A percentile compares a stretch with the other conserved stretches of the same genome.
phyloP scores from a whole-genome alignment of 768 basidiomycete species.

The Ramaria rubella region DNA sequence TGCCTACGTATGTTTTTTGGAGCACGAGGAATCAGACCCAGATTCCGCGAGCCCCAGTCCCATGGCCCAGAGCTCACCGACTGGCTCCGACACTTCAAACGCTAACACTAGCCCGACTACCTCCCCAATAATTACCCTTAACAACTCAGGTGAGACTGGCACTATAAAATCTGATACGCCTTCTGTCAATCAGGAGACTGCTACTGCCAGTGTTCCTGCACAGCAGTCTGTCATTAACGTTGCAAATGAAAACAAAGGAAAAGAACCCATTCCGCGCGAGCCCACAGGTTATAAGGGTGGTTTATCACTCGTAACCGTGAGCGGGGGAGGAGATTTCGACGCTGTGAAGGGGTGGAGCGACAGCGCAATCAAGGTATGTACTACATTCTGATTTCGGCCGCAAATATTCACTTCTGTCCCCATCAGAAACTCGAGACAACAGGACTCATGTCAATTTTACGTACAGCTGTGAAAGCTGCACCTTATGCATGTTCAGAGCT shows the following conservation, averaged over 20 bases:
- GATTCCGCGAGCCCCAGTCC: not conserved
- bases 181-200: too few relatives aligned
- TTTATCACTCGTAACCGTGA: conserved; percentile 73
- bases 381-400: not conserved
- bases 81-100: not conserved
- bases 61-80: not conserved
- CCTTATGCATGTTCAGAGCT: conserved; percentile 40
- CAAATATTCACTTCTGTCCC: not conserved
- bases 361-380: conserved; percentile 48
- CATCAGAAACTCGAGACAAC: conserved; percentile 58
- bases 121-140: too few relatives aligned
- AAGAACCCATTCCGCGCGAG: not conserved
- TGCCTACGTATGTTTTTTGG: conserved; percentile 73
- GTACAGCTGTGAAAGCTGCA: not conserved
- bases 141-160: too few relatives aligned
- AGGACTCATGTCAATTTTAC: conserved; percentile 31
- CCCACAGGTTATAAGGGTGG: conserved; percentile 15
- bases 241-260: not conserved
- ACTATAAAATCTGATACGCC: too few relatives aligned
- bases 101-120: not conserved
- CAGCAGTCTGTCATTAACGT: not conserved
- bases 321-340: conserved; percentile 79
- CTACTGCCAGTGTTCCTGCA: too few relatives aligned
- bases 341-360: conserved; percentile 74
- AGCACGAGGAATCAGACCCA: conserved; percentile 14